phyloP scores from a whole-genome alignment of 768 basidiomycete genomes.

The Auriscalpium vulgare region DNA sequence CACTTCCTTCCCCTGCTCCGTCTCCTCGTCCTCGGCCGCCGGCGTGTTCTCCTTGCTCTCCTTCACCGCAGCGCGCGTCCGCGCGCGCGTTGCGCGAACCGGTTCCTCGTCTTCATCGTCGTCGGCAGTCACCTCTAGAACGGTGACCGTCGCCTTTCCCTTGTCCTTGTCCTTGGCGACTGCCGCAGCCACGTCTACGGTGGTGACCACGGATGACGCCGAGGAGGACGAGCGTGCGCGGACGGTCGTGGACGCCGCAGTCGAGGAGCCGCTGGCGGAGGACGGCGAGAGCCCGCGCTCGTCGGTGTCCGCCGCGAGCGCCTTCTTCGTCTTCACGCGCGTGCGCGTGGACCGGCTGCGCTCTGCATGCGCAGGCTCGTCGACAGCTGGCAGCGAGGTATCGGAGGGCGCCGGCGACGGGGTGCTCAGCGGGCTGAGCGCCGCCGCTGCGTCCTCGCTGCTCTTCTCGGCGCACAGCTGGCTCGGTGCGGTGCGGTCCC shows the following conservation, averaged over 20 bases:
- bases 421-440: slow-evolving; percentile 10
- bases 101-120: slow-evolving; percentile 5
- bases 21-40: neutral
- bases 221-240: slow-evolving; percentile 15
- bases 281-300: slow-evolving; percentile 10
- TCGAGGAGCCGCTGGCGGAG: slow-evolving; percentile 11
- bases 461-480: too few species aligned
- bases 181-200: neutral
- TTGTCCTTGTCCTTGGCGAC: slow-evolving; percentile 10
- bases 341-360: neutral
- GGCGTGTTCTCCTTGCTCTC: neutral
- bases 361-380: slow-evolving; percentile 1
- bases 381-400: neutral
- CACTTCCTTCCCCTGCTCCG: neutral
- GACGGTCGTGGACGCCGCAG: slow-evolving; percentile 2
- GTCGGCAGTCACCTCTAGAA: neutral
- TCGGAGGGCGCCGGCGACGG: slow-evolving; percentile 6
- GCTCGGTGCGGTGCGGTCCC: too few species aligned
- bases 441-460: neutral
- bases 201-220: slow-evolving; percentile 9
- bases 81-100: slow-evolving; percentile 1
- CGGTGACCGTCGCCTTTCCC: slow-evolving; percentile 4
- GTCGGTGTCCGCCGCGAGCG: neutral
- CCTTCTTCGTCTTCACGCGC: neutral
- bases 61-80: neutral